phyloP scores from a whole-genome alignment of 2,329 filamentous ascomycete genomes.

The Cyanodermella asteris region DNA sequence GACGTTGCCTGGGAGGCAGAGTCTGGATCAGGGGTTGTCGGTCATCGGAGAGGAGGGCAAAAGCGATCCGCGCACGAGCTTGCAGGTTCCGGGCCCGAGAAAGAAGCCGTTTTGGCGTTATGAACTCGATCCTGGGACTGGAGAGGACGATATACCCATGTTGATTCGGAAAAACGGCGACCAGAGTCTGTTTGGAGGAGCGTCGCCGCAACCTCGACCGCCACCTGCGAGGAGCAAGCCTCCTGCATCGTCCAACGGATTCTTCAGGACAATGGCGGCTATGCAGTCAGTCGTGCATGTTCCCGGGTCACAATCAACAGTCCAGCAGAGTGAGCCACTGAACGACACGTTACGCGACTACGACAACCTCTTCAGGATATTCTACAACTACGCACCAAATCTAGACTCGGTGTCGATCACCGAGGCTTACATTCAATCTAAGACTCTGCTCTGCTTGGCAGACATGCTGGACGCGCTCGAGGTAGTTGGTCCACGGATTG shows the following conservation, averaged over 20 bases:
- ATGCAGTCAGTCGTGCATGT: slow-evolving; percentile 31
- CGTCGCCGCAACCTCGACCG: slow-evolving; percentile 19
- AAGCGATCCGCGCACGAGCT: too few species aligned
- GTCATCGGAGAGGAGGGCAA: slow-evolving; percentile 14
- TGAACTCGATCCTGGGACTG: slow-evolving; percentile 57
- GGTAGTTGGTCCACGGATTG: slow-evolving; percentile 72
- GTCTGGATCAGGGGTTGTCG: slow-evolving; percentile 13
- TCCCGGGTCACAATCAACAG: slow-evolving; percentile 27
- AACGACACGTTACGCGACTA: slow-evolving; percentile 74
- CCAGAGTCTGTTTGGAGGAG: slow-evolving; percentile 35
- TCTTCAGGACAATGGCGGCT: slow-evolving; percentile 65
- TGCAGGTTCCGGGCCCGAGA: slow-evolving; percentile 15
- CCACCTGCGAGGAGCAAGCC: slow-evolving; percentile 41
- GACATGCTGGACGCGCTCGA: slow-evolving; percentile 83
- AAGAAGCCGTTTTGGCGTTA: slow-evolving; percentile 58
- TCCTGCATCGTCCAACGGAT: slow-evolving; percentile 39
- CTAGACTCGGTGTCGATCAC: slow-evolving; percentile 77
- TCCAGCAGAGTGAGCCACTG: slow-evolving; percentile 16
- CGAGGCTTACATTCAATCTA: slow-evolving; percentile 82
- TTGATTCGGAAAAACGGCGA: slow-evolving; percentile 52
- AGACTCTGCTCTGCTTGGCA: slow-evolving; percentile 67
- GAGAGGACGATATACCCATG: slow-evolving; percentile 62
- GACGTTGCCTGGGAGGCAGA: slow-evolving; percentile 28
- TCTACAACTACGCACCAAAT: slow-evolving; percentile 75
- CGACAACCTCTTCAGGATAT: slow-evolving; percentile 84